Base-by-base conservation (phyloP, 768 basidiomycete genomes). In the Tricholoma matsutake region DNA sequence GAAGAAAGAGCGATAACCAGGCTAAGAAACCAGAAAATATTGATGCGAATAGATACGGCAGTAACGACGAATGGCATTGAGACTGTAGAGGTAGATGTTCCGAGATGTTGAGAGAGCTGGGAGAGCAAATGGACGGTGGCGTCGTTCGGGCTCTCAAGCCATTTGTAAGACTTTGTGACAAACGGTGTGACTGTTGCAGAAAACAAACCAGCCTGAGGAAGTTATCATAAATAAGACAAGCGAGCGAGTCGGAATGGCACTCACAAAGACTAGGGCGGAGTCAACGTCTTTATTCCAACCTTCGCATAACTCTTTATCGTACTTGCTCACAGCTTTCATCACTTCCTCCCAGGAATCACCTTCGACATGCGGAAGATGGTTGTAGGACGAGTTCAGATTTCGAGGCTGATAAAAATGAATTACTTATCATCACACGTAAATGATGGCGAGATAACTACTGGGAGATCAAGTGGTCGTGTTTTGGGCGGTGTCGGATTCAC, bases 11-110 rank as follows among this genome's bases (percentile, higher is more conserved):
- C 31, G 16, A 62, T 43, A 20, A 53, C n/a, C 1, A 62, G 41
- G 51, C 61, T 62, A 16, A 62, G 58, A 29, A 62, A 59, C 61
- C 61, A 62, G 51, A 45, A 59, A 16, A 62, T 32, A 37, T 62
- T 62, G 14, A 62, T 59, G 25, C 58, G 61, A 31, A 62, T 51
- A 16, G 47, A n/a, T 2, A 20, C 18, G 22, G 53, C 31, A 16
- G 49, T 43, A 16, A 37, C 8, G 8, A 8, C 13, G 18, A 55
- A 54, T 22, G 34, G 18, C 9, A 39, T 45, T 29, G 10, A 22
- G 22, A n/a, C 39, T 8, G 22, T 7, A 5, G 9, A 9, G 25
- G 39, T 39, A 2, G 28, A 2, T 4, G 37, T 56, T 5, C 56
- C 39, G 11, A 56, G 22, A n/a, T 56, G 28, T n/a, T 41, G 37